A percentile compares a stretch with the other conserved stretches of the same genome.
Evolutionary conservation across 1,139 yeast species (phyloP).

Genomic region (Williopsis jadinii): DNA sequence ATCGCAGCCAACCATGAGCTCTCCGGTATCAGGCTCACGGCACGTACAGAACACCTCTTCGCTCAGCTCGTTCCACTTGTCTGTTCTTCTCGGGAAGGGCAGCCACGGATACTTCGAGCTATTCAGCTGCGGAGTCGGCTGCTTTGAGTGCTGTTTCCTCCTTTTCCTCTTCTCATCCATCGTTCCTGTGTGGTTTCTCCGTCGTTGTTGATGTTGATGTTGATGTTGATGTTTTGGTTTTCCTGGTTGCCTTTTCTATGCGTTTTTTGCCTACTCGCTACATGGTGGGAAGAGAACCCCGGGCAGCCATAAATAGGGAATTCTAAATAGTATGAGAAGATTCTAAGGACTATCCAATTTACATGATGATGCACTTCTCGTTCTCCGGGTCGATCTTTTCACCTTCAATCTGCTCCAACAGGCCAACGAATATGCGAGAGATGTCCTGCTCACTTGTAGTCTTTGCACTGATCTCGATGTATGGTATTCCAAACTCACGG

Average conservation of each 20-base stretch:
- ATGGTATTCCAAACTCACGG: slow-evolving; percentile 51
- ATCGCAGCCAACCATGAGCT: slow-evolving; percentile 87
- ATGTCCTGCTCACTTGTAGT: slow-evolving; percentile 57
- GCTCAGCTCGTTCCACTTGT: slow-evolving; percentile 25
- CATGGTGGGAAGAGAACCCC: too few relatives aligned
- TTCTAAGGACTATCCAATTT: slow-evolving; percentile 1
- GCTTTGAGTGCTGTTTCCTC: not conserved
- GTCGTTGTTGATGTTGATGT: not conserved
- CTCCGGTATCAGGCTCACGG: slow-evolving; percentile 60
- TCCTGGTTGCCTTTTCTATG: too few relatives aligned
- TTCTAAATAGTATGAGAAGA: too few relatives aligned
- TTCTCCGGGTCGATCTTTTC: slow-evolving; percentile 37
- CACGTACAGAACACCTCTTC: slow-evolving; percentile 78
- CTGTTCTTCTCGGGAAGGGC: slow-evolving; percentile 7
- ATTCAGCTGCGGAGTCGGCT: not conserved
- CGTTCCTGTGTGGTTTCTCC: not conserved
- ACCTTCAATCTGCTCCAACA: slow-evolving; percentile 69
- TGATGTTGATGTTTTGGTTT: not conserved
- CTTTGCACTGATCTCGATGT: slow-evolving; percentile 82
- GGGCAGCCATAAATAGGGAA: too few relatives aligned
- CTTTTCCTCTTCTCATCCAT: not conserved
- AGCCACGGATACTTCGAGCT: slow-evolving; percentile 5
- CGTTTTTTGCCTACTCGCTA: too few relatives aligned
- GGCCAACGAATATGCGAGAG: slow-evolving; percentile 53
- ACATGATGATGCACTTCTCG: slow-evolving; percentile 29